Evolutionary conservation across 2,329 filamentous ascomycete species (phyloP).

Genomic region (Xylaria multiplex): DNA sequence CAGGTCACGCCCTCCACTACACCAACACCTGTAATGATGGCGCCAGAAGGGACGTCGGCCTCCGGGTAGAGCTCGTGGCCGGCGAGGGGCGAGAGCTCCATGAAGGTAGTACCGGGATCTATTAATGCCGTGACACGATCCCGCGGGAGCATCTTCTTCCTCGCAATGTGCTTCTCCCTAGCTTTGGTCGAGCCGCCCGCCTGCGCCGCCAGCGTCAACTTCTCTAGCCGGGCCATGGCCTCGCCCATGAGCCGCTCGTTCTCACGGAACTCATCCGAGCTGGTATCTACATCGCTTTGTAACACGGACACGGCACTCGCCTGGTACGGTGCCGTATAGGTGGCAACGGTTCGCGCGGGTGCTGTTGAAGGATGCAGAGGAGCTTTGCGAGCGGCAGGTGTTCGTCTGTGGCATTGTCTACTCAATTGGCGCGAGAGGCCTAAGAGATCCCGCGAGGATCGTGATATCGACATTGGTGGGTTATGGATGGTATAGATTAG

Average conservation of each 20-base stretch:
- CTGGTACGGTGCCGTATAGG: conserved; percentile 83
- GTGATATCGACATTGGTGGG: conserved; percentile 58
- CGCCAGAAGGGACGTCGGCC: conserved; percentile 87
- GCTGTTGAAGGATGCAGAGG: conserved; percentile 36
- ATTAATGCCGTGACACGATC: conserved; percentile 88
- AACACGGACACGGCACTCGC: conserved; percentile 84
- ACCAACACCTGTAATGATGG: conserved; percentile 92
- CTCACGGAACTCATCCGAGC: conserved; percentile 80
- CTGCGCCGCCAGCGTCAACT: conserved; percentile 76
- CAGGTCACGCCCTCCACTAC: conserved; percentile 90
- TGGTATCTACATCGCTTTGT: conserved; percentile 78
- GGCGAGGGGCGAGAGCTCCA: conserved; percentile 93
- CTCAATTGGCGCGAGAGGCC: conserved; percentile 57
- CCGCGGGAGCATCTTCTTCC: conserved; percentile 93
- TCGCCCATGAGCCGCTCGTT: conserved; percentile 82
- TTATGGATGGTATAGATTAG: background rate
- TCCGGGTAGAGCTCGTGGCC: conserved; percentile 86
- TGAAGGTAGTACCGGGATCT: conserved; percentile 87
- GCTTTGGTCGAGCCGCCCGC: conserved; percentile 84
- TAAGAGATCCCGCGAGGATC: conserved; percentile 58
- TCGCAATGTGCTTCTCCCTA: conserved; percentile 83
- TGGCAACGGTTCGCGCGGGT: conserved; percentile 65
- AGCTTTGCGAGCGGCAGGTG: conserved; percentile 45
- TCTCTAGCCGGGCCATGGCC: conserved; percentile 73
- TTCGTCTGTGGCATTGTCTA: conserved; percentile 49